Base-by-base conservation (phyloP, 75 land plant genomes). In the Pinus tabuliformis region DNA sequence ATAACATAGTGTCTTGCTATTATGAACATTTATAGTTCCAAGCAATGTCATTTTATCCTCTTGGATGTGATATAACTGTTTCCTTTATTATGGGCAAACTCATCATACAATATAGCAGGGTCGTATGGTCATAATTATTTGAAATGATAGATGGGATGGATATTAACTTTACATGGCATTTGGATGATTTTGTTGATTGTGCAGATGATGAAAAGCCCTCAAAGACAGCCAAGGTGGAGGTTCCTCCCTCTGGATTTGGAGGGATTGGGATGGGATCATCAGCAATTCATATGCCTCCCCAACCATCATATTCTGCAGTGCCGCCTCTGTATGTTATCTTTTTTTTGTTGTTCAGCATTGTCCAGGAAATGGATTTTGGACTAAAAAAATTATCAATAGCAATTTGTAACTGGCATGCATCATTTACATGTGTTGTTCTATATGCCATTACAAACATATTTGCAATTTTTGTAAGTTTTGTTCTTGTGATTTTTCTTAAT, bases 141-240 rank as follows among this genome's bases (percentile, higher is more conserved):
- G 6, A 2, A 12, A 33, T 12, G 3, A 0, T 30, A 65, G 17
- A 65, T 36, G 3, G 36, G 6, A 30, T 2, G 6, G 33, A 24
- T 63, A 16, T 68, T 36, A 37, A 45, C 11, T 37, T 20, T 21
- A 18, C 42, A 39, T 24, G 9, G 12, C n/a, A 68, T 68, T 66
- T 42, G 71, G 16, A 3, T 45, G 7, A 45, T 6, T 7, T 18
- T 68, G 37, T 68, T 68, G 21, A 20, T 80, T 22, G 63, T 78
- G 78, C 89, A 96, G 99, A 96, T 58, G 99, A 96, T 70, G 97
- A 94, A 24, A 64, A 78, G 58, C 83, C 95, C 60, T 78, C 90
- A 64, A 96, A 96, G 83, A 37, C 81, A 74, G 90, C 97, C 4
- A 93, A 89, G 90, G 79, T 93, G 61, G 98, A 96, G 24, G 75